These are phyloP conservation scores for Leccinum griseonigrum DNA, from an alignment of 1,284 basidiomycete genomes.

Conservation along the genomic window DNA sequence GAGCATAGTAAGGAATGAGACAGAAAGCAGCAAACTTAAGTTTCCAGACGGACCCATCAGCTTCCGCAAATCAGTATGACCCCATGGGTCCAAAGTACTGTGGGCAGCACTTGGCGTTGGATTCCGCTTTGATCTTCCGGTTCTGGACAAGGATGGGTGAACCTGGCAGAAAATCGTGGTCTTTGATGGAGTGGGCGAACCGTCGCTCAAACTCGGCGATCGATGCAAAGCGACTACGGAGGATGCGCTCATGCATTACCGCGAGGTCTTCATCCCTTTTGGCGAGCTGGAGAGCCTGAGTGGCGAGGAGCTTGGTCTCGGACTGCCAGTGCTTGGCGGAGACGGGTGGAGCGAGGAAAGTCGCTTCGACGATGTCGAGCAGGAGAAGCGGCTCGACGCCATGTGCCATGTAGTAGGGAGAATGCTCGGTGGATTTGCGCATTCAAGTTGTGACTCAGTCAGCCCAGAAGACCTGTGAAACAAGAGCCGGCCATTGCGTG, in stretches of 20 bases:
- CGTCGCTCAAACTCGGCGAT: conserved; percentile 10
- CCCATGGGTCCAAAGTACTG: conserved; percentile 34
- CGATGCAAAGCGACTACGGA: conserved; percentile 19
- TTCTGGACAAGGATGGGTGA: conserved; percentile 31
- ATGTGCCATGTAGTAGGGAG: conserved; percentile 25
- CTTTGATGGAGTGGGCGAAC: conserved; percentile 16
- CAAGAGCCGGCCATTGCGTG: conserved; percentile 2
- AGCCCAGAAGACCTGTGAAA: background rate
- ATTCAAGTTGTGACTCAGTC: background rate
- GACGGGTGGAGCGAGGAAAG: conserved; percentile 17
- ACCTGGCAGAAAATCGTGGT: conserved; percentile 22
- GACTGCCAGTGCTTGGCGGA: background rate
- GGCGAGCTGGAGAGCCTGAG: background rate
- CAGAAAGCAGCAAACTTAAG: conserved; percentile 16
- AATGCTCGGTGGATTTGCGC: background rate
- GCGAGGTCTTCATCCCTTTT: background rate
- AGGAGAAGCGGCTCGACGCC: conserved; percentile 31
- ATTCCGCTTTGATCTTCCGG: conserved; percentile 21
- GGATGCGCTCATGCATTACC: conserved; percentile 14
- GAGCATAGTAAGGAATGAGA: conserved; percentile 18
- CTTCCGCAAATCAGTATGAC: conserved; percentile 32
- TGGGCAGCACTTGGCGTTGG: conserved; percentile 28
- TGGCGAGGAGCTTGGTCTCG: background rate
- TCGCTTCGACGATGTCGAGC: conserved; percentile 32
- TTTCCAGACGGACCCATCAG: conserved; percentile 26